Evolutionary conservation across 2,329 filamentous ascomycete genomes (phyloP).

Genomic region (Alternaria conjuncta): DNA sequence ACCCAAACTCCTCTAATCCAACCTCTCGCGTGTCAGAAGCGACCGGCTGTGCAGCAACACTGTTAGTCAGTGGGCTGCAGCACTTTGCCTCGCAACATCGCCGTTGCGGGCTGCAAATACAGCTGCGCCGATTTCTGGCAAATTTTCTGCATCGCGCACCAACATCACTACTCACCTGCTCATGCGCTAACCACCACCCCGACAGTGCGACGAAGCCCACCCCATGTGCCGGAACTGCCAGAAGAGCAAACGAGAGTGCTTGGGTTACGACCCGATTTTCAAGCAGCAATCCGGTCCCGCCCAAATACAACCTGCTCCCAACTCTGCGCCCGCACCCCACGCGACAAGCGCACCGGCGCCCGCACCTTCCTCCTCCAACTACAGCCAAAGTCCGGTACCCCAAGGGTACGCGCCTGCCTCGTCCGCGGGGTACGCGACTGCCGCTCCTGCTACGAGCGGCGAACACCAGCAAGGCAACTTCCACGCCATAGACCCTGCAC

Average conservation of each 20-base stretch:
- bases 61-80: background rate
- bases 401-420: constrained; percentile 55
- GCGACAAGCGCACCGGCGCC: constrained; percentile 38
- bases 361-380: constrained; percentile 43
- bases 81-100: background rate
- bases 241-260: constrained; percentile 85
- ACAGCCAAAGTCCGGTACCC: constrained; percentile 48
- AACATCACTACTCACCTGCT: constrained; percentile 15
- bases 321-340: constrained; percentile 49
- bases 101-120: background rate
- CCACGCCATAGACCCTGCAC: constrained; percentile 70
- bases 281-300: constrained; percentile 74
- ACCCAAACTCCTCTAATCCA: constrained; percentile 33
- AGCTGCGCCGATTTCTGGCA: background rate
- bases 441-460: constrained; percentile 44
- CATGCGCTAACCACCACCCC: constrained; percentile 33
- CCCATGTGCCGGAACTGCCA: constrained; percentile 90
- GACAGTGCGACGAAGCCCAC: constrained; percentile 93
- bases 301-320: constrained; percentile 74
- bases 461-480: constrained; percentile 57
- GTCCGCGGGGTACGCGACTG: constrained; percentile 49
- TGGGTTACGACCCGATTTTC: constrained; percentile 88
- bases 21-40: constrained; percentile 6
- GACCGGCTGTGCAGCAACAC: constrained; percentile 1
- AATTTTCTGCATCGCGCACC: constrained; percentile 1